Evolutionary conservation across 768 basidiomycete species (phyloP).

Genomic region (Panaeolus papilionaceus): DNA sequence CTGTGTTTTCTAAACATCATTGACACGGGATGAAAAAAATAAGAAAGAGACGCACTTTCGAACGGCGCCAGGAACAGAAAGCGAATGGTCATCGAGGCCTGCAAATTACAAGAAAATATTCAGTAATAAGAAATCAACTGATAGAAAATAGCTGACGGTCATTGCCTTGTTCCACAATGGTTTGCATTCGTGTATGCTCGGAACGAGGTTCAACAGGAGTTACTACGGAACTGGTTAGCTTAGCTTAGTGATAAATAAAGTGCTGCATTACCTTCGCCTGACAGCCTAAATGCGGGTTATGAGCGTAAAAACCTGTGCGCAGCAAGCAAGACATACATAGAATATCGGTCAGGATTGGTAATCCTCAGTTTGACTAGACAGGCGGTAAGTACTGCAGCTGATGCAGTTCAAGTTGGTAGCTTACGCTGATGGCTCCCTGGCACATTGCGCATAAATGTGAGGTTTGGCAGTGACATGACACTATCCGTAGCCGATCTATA

Average conservation of each 20-base stretch:
- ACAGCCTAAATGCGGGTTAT: slow-evolving; percentile 26
- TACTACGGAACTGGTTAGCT: neutral
- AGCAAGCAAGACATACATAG: slow-evolving; percentile 37
- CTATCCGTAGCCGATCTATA: slow-evolving; percentile 50
- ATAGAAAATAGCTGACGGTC: neutral
- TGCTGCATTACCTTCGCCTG: slow-evolving; percentile 25
- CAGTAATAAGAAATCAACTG: neutral
- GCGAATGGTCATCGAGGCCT: neutral
- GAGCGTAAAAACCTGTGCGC: slow-evolving; percentile 19
- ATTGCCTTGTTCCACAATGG: neutral
- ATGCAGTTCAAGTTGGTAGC: slow-evolving; percentile 24
- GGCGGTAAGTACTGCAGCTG: slow-evolving; percentile 13
- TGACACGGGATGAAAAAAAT: neutral
- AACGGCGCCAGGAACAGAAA: neutral
- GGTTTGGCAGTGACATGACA: slow-evolving; percentile 55
- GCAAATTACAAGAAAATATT: neutral
- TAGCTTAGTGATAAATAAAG: neutral
- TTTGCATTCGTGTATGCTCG: neutral
- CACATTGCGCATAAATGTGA: slow-evolving; percentile 53
- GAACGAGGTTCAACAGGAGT: neutral
- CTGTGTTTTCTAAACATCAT: neutral
- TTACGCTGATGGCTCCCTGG: slow-evolving; percentile 53
- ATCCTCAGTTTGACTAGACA: slow-evolving; percentile 44
- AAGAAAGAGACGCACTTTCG: neutral
- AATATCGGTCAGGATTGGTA: slow-evolving; percentile 47